Percentiles rank a stretch among this genome's conserved stretches.
phyloP scores from a whole-genome alignment of 2,329 filamentous ascomycete genomes.

The Epichloe typhina region DNA sequence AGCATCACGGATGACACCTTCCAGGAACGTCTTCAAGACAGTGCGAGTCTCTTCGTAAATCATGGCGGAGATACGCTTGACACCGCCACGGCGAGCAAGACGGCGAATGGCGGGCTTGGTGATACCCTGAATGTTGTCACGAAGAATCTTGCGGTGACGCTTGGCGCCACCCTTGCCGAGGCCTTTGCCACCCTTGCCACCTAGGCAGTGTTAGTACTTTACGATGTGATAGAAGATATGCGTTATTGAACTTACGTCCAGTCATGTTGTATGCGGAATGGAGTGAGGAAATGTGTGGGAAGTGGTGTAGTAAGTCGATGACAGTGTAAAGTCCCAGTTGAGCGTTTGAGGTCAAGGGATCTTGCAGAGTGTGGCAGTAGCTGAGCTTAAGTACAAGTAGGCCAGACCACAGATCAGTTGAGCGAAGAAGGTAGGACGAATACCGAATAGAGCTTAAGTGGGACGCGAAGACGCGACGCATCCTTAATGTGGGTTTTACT shows the following conservation, averaged over 20 bases:
- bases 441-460: not conserved
- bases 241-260: slow-evolving; percentile 47
- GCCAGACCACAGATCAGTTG: slow-evolving; percentile 24
- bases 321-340: slow-evolving; percentile 4
- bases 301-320: slow-evolving; percentile 3
- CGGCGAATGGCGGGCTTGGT: slow-evolving; percentile 96
- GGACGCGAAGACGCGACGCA: slow-evolving; percentile 1
- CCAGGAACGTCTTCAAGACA: slow-evolving; percentile 67
- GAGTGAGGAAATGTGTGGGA: slow-evolving; percentile 7
- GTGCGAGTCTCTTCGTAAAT: slow-evolving; percentile 70
- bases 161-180: slow-evolving; percentile 97
- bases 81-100: slow-evolving; percentile 97
- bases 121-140: slow-evolving; percentile 99
- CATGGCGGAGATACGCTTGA: slow-evolving; percentile 99
- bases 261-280: slow-evolving; percentile 40
- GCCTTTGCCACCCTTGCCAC: slow-evolving; percentile 92
- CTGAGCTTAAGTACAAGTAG: slow-evolving; percentile 27
- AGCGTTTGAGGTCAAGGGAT: slow-evolving; percentile 7
- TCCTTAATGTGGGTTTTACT: not conserved
- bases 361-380: slow-evolving; percentile 14
- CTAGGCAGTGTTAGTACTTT: slow-evolving; percentile 40
- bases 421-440: not conserved
- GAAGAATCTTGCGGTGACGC: slow-evolving; percentile 97
- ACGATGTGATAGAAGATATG: too few species aligned
- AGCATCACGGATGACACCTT: slow-evolving; percentile 62